Evolutionary conservation across 164 flowering plant species (phyloP), one percentile per base, ranked within the genome.

Genomic region (Vitis amurensis): DNA sequence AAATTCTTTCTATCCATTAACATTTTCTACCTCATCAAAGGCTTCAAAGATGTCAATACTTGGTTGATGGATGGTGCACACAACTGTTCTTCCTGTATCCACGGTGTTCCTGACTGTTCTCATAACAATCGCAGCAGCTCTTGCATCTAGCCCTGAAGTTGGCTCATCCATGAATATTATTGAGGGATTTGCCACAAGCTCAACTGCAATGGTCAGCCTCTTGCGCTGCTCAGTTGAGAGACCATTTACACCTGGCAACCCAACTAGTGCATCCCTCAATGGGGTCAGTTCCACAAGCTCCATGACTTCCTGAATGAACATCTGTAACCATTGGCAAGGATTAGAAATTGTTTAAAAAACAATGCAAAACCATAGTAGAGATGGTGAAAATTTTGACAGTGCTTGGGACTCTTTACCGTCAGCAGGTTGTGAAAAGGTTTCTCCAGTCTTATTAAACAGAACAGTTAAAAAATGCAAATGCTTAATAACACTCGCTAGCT

Each of bases 141-240:
- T 77, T 56, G 83, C 83, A 70, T 80, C 83, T 7, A 80, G 73
- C 50, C 83, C 83, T 52, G 83, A 80, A 56, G 83, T 80, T 71
- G 83, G 83, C 68, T 80, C 83, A 49, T 80, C 83, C 83, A 80
- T 80, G 73, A 80, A 80, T 60, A 80, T 80, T 44, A 76, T 74
- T 4, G 80, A 80, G 4, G 83, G 83, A 19, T 80, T 80, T 44
- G 78, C 83, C 27, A 76, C 79, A 4, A 52, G 55, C 55, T 52
- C n/a, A 52, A 15, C 55, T 2, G 55, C 55, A 11, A 52, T 52
- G 1, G 14, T 52, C 13, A 52, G n/a, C 44, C 44, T 37, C 44
- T 80, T 80, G 12, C 83, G 73, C 68, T 80, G 83, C 78, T 80
- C 81, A 5, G 74, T 77, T 29, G 81, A 80, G 3, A 80, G 78